A percentile compares a stretch with the other conserved stretches of the same genome.
These are phyloP conservation scores for Podospora sp. DNA, from an alignment of 495 filamentous ascomycete species.

Conservation along the genomic window DNA sequence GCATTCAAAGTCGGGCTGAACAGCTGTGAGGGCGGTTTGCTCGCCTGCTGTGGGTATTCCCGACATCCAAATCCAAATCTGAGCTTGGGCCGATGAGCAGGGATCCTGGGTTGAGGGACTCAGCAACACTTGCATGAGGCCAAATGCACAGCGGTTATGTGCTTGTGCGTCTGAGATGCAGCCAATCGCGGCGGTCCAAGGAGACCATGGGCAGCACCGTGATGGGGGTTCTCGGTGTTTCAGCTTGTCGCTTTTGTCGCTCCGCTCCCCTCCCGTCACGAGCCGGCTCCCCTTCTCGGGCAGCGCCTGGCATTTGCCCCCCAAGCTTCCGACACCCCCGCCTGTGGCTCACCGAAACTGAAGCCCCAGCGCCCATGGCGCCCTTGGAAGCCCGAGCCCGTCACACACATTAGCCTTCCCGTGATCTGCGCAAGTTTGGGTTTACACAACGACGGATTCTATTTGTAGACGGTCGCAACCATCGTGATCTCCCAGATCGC, in stretches of 20 bases:
- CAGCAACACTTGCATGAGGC: slow-evolving; percentile 40
- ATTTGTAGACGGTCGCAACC: slow-evolving; percentile 1
- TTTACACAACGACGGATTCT: neutral
- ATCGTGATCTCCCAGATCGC: slow-evolving; percentile 14
- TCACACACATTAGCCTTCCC: slow-evolving; percentile 23
- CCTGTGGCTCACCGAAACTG: slow-evolving; percentile 18
- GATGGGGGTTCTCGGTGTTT: slow-evolving; percentile 32
- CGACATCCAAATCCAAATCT: slow-evolving; percentile 22
- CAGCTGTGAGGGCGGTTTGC: too few species aligned
- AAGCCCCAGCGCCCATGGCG: slow-evolving; percentile 17
- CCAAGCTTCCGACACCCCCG: slow-evolving; percentile 8
- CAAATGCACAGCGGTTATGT: slow-evolving; percentile 47
- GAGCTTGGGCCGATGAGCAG: slow-evolving; percentile 28
- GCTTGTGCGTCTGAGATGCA: slow-evolving; percentile 36
- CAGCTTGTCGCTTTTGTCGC: slow-evolving; percentile 26
- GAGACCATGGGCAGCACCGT: slow-evolving; percentile 12
- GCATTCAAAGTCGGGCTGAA: too few species aligned
- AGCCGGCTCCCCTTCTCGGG: slow-evolving; percentile 8
- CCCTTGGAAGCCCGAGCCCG: slow-evolving; percentile 5
- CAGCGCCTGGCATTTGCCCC: slow-evolving; percentile 17
- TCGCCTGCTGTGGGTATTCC: too few species aligned
- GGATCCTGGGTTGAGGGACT: slow-evolving; percentile 35
- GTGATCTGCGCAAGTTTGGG: slow-evolving; percentile 15
- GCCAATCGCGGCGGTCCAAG: slow-evolving; percentile 31
- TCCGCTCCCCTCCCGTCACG: slow-evolving; percentile 1